Base-by-base conservation (phyloP, 345 rosid genomes). In the Punica granatum region DNA sequence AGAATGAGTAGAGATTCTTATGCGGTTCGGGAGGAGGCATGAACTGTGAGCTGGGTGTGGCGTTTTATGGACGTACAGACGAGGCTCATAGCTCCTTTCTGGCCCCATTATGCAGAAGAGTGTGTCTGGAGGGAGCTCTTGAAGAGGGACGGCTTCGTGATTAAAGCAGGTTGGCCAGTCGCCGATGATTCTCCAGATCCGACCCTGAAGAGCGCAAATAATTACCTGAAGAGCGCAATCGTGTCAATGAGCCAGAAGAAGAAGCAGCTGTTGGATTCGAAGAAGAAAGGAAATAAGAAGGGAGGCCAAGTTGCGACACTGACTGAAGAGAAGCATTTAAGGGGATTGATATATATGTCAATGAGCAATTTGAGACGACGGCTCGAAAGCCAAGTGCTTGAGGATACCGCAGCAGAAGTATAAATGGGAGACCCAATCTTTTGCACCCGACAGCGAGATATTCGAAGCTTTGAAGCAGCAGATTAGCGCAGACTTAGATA, bases 31-130 rank as follows among this genome's bases (percentile, higher is more conserved):
- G n/a, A 62, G 84, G 78, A 12, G 91, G 89, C 62, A 84, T 93
- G 98, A 88, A 89, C 69, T 86, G 65, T 41, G 85, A 80, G 70
- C 74, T 93, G n/a, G 73, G 36, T 89, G 34, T 76, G 80, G 84
- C 85, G 71, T 32, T 93, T 86, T 77, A 86, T 93, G 89, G 97
- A 93, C 69, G 92, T 89, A 49, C 97, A 93, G 74, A 93, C 95
- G 23, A 84, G 88, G 34, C 97, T 93, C 51, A 80, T 93, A 34
- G 75, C 90, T 68, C 98, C 98, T 61, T 80, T 93, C 60, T 93
- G 97, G 74, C 98, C 98, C 53, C 98, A 93, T 67, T 90, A 86
- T 80, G 83, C 86, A n/a, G n/a, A n/a, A 0, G 98, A 90, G 66
- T 82, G 81, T 79, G 91, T 93, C 48, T 93, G 98, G 98, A 85